Conservation (phyloP, 2,329 filamentous ascomycete species). For the Biscogniauxia sp. region DNA sequence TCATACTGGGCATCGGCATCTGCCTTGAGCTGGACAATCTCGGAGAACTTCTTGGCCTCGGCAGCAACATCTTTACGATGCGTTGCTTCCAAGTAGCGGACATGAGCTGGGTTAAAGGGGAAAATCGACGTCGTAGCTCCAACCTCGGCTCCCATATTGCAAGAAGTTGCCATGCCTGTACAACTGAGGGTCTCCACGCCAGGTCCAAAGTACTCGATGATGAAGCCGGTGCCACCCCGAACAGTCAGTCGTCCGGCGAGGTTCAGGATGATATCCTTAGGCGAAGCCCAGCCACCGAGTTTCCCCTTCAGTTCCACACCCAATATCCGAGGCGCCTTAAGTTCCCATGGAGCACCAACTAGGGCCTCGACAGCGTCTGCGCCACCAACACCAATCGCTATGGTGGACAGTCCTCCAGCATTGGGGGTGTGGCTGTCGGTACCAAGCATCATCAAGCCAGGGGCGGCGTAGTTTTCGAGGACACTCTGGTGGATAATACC, state of each 20-base stretch:
- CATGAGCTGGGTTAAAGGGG: constrained; percentile 82
- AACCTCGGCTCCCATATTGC: constrained; percentile 88
- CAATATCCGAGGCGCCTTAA: constrained; percentile 89
- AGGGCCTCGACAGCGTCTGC: constrained; percentile 96
- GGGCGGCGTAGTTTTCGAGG: constrained; percentile 95
- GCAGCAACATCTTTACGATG: constrained; percentile 72
- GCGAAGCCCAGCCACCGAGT: constrained; percentile 86
- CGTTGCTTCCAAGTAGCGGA: constrained; percentile 83
- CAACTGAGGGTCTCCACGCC: constrained; percentile 86
- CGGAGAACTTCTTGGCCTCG: constrained; percentile 53
- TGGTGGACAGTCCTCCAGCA: constrained; percentile 87
- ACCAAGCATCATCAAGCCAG: constrained; percentile 96
- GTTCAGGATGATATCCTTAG: constrained; percentile 92
- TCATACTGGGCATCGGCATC: constrained; percentile 86
- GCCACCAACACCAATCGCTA: constrained; percentile 95
- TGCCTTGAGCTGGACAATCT: constrained; percentile 63
- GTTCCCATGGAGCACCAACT: constrained; percentile 94
- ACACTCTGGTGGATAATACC: constrained; percentile 98
- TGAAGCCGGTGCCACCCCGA: constrained; percentile 86
- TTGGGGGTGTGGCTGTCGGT: constrained; percentile 98
- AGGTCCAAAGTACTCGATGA: constrained; percentile 91
- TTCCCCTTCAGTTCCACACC: constrained; percentile 82
- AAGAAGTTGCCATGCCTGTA: constrained; percentile 90
- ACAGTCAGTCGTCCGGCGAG: constrained; percentile 90
- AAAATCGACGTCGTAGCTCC: constrained; percentile 96